phyloP scores from a whole-genome alignment of 1,284 basidiomycete genomes.

The Leccinum pallidistipes region DNA sequence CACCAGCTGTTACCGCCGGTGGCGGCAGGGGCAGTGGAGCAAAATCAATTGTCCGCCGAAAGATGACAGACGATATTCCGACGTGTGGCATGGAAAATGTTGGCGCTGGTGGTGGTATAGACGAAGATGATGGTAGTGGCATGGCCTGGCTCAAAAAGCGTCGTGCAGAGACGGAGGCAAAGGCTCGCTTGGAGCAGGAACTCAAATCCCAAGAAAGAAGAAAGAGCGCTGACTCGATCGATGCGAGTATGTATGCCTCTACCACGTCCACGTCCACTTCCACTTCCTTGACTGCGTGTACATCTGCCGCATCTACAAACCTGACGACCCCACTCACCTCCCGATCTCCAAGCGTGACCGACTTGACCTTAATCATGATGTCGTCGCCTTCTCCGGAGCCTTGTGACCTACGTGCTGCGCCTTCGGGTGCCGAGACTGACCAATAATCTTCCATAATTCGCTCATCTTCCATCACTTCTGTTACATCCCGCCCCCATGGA shows the following conservation, averaged over 20 bases:
- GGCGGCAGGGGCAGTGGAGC: conserved; percentile 14
- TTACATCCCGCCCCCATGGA: conserved; percentile 10
- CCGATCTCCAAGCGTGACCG: conserved; percentile 26
- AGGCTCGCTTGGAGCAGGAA: conserved; percentile 39
- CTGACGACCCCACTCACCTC: conserved; percentile 21
- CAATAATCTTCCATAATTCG: neutral
- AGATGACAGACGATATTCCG: conserved; percentile 19
- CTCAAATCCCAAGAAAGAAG: conserved; percentile 20
- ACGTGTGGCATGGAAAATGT: conserved; percentile 29
- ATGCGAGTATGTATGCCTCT: conserved; percentile 25
- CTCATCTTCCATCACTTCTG: neutral
- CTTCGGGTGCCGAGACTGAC: neutral
- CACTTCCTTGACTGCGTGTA: conserved; percentile 27
- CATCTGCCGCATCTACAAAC: conserved; percentile 19
- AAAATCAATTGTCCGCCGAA: conserved; percentile 12
- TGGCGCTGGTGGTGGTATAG: conserved; percentile 24
- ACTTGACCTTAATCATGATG: conserved; percentile 20
- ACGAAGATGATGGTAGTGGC: conserved; percentile 72
- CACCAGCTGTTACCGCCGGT: neutral
- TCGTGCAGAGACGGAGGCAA: conserved; percentile 49
- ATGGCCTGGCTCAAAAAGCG: conserved; percentile 69
- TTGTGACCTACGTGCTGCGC: neutral
- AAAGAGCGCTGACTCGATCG: conserved; percentile 27
- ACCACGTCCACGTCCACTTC: conserved; percentile 21
- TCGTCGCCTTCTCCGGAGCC: conserved; percentile 6